Conservation (phyloP, 2,329 filamentous ascomycete species). For the Paracoccidioides lutzii region DNA sequence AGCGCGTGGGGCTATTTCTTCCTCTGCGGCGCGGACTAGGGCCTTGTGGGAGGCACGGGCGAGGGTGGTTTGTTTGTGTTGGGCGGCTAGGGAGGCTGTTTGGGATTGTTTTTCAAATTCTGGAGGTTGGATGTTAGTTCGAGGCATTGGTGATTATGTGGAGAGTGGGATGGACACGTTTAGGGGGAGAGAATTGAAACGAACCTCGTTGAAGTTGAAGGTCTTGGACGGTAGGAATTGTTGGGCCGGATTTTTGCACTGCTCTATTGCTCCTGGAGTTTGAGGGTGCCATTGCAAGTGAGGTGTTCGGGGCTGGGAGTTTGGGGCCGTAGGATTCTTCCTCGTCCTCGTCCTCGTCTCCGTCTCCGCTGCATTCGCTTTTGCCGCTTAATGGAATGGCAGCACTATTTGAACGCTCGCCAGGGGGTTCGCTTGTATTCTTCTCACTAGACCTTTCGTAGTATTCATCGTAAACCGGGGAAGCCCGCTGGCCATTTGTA, state of each 20-base stretch:
- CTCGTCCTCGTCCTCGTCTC: slow-evolving; percentile 33
- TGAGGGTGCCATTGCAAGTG: slow-evolving; percentile 10
- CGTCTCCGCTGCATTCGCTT: slow-evolving; percentile 13
- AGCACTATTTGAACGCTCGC: not conserved
- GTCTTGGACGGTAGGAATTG: slow-evolving; percentile 60
- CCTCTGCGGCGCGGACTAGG: slow-evolving; percentile 30
- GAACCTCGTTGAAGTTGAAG: slow-evolving; percentile 44
- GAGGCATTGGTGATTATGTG: slow-evolving; percentile 14
- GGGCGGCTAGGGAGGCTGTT: slow-evolving; percentile 49
- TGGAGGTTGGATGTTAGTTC: slow-evolving; percentile 12
- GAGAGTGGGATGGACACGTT: not conserved
- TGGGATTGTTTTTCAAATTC: slow-evolving; percentile 32
- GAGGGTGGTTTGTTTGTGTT: slow-evolving; percentile 56
- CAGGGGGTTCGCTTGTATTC: not conserved
- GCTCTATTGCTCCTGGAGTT: slow-evolving; percentile 14
- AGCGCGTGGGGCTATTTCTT: slow-evolving; percentile 71
- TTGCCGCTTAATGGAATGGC: slow-evolving; percentile 6
- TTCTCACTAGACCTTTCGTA: not conserved
- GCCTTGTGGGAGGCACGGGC: slow-evolving; percentile 37
- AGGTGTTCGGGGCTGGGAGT: slow-evolving; percentile 27
- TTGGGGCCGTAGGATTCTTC: slow-evolving; percentile 51
- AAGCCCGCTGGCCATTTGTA: slow-evolving; percentile 6
- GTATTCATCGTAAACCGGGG: slow-evolving; percentile 14
- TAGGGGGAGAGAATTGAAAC: not conserved
- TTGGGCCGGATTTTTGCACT: slow-evolving; percentile 37